Conservation (phyloP, 257 asterid genomes). For the Eucommia ulmoides region DNA sequence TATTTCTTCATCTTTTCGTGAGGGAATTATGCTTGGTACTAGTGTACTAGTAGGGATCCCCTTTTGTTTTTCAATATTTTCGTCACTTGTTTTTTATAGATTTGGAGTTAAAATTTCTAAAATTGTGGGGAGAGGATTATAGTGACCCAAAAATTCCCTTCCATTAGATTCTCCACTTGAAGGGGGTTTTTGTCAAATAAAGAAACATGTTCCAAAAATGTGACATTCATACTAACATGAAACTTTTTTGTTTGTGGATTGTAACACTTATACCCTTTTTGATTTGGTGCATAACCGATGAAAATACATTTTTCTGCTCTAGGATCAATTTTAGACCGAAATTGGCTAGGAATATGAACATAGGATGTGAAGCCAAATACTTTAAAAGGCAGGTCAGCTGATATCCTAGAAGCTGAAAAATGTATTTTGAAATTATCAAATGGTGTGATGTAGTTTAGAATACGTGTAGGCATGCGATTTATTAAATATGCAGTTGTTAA, state of each 20-base stretch:
- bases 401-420: not conserved
- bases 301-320: not conserved
- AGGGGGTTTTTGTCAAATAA: not conserved
- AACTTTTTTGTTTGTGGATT: not conserved
- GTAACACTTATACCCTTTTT: not conserved
- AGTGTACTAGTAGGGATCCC: not conserved
- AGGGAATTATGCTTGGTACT: too few species aligned
- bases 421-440: not conserved
- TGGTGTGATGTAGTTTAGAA: not conserved
- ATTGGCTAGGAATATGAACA: not conserved
- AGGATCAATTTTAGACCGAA: not conserved
- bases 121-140: not conserved
- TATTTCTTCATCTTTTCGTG: too few species aligned
- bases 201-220: not conserved
- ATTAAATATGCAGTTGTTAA: not conserved
- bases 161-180: not conserved
- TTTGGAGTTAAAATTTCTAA: not conserved
- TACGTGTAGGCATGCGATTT: not conserved
- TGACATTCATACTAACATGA: not conserved
- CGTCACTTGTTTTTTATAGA: not conserved
- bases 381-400: not conserved
- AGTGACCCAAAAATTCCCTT: not conserved
- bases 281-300: not conserved
- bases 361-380: not conserved
- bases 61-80: too few species aligned